Evolutionary conservation across 2,329 filamentous ascomycete species (phyloP).

Genomic region (Aspergillus ochraceoroseus): DNA sequence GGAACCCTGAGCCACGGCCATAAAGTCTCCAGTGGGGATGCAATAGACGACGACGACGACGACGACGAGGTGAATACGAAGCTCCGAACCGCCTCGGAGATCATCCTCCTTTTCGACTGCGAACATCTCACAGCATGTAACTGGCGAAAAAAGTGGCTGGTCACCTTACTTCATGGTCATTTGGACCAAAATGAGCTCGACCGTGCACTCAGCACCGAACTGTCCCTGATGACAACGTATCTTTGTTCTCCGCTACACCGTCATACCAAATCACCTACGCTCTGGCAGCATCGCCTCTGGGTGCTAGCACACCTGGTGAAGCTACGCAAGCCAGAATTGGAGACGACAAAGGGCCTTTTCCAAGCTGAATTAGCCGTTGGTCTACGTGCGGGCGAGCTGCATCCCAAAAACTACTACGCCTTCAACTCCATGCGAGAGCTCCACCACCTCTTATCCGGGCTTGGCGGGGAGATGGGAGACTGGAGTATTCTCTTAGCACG

Average conservation of each 20-base stretch:
- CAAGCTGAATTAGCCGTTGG: constrained; percentile 49
- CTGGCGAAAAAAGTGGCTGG: constrained; percentile 60
- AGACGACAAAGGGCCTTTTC: constrained; percentile 24
- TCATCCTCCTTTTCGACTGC: constrained; percentile 74
- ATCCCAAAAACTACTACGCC: constrained; percentile 79
- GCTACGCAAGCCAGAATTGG: constrained; percentile 20
- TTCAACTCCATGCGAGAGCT: constrained; percentile 70
- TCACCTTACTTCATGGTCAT: constrained; percentile 20
- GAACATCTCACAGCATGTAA: constrained; percentile 80
- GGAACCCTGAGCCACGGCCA: constrained; percentile 22
- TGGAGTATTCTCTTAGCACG: constrained; percentile 23
- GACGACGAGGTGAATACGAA: constrained; percentile 5
- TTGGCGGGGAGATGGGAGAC: constrained; percentile 4
- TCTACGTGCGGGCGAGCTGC: constrained; percentile 65
- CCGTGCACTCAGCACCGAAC: constrained; percentile 48
- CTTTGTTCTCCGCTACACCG: constrained; percentile 72
- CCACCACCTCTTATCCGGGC: constrained; percentile 28
- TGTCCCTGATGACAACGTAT: constrained; percentile 61
- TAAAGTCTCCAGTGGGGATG: no score
- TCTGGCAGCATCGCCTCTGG: constrained; percentile 77
- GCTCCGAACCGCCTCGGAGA: constrained; percentile 52
- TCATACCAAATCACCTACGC: constrained; percentile 79
- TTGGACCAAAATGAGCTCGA: constrained; percentile 11
- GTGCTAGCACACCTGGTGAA: constrained; percentile 46
- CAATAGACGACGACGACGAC: no score